These are phyloP conservation scores for Cordyceps cicadae DNA, from an alignment of 2,329 filamentous ascomycete genomes.

Conservation along the genomic window DNA sequence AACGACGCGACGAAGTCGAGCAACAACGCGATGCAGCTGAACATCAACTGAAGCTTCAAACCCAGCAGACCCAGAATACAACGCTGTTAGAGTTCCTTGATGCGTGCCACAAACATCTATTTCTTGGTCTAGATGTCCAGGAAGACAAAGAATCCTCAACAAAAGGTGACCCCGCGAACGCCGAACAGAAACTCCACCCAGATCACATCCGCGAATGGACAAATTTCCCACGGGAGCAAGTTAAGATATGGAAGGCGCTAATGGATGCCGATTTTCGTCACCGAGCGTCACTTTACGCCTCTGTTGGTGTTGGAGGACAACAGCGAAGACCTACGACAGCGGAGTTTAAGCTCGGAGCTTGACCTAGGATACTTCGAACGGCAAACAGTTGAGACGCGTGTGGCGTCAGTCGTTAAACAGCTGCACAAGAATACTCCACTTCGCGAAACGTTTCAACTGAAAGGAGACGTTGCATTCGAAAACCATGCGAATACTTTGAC, in stretches of 20 bases:
- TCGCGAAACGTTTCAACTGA: not conserved
- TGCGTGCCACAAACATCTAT: conserved; percentile 1
- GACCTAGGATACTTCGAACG: conserved; percentile 5
- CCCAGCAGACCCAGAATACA: conserved; percentile 3
- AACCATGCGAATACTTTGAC: conserved; percentile 2
- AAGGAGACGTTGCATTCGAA: conserved; percentile 2
- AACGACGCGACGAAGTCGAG: no score
- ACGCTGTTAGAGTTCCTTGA: not conserved
- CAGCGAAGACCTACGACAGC: not conserved
- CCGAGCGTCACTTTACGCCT: not conserved
- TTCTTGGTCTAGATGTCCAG: not conserved
- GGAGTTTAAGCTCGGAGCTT: conserved; percentile 4
- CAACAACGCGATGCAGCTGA: no score
- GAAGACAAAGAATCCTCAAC: not conserved
- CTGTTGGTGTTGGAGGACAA: not conserved
- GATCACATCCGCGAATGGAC: conserved; percentile 1
- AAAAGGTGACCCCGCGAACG: no score
- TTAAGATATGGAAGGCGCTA: not conserved
- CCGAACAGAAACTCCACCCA: not conserved
- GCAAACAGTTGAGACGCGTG: conserved; percentile 1
- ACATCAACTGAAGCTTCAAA: no score
- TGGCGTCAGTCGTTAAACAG: not conserved
- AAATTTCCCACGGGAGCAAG: not conserved
- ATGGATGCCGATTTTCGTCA: conserved; percentile 2
- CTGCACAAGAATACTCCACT: not conserved